These are phyloP conservation scores for Aspergillus phoenicis DNA, from an alignment of 2,329 filamentous ascomycete species.

Conservation along the genomic window DNA sequence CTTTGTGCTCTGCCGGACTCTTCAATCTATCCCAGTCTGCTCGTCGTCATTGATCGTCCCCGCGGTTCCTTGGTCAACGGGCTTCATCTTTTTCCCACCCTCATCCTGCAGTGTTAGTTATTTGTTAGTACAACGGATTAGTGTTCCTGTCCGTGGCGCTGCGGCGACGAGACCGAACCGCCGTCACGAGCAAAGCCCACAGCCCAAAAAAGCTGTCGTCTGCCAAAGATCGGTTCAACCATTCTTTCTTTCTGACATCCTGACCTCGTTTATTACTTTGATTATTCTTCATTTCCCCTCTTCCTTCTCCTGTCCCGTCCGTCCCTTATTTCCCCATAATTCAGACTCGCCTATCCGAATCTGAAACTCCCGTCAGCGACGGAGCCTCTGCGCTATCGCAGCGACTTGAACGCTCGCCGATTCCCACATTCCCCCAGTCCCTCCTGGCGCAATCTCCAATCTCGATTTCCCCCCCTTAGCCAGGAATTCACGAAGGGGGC, in stretches of 20 bases:
- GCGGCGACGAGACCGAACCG: background rate
- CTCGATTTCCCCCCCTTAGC: constrained; percentile 9
- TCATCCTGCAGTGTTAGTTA: background rate
- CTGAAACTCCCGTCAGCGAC: constrained; percentile 17
- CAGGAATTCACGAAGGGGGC: constrained; percentile 25
- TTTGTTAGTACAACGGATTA: too few species aligned
- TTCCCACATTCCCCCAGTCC: constrained; percentile 23
- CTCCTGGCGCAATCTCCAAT: constrained; percentile 36
- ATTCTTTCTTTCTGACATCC: background rate
- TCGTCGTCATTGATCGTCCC: constrained; percentile 14
- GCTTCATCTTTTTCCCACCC: background rate
- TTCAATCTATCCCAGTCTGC: background rate
- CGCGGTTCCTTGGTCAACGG: constrained; percentile 19
- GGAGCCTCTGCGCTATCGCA: constrained; percentile 12
- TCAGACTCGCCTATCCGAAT: constrained; percentile 11
- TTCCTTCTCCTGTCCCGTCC: background rate
- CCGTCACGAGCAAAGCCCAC: background rate
- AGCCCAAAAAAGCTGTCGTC: background rate
- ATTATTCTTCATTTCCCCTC: background rate
- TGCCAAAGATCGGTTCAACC: background rate
- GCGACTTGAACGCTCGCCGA: constrained; percentile 9
- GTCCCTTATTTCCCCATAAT: background rate
- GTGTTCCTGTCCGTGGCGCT: background rate
- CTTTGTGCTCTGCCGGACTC: background rate
- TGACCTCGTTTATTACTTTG: background rate